A percentile compares a stretch with the other conserved stretches of the same genome.
Conservation (phyloP, 179 eudicot species). For the Sideroxylon spinosum region DNA sequence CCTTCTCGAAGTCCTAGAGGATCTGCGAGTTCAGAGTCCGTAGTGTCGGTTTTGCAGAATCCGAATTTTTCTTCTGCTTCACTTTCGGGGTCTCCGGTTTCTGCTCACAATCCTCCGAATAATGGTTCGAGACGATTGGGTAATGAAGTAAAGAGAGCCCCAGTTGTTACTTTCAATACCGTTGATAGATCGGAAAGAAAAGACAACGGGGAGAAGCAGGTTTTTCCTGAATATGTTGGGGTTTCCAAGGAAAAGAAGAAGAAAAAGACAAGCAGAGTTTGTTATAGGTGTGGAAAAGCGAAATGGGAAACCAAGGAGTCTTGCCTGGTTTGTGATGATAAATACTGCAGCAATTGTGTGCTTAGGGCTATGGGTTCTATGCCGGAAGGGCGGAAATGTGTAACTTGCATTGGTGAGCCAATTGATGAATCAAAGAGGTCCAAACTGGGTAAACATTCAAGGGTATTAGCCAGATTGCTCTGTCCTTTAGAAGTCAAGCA, state of each 20-base stretch:
- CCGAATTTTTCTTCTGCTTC: conserved; percentile 65
- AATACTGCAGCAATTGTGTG: conserved; percentile 67
- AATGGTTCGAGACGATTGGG: conserved; percentile 23
- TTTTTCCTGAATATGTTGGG: conserved; percentile 54
- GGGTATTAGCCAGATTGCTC: conserved; percentile 53
- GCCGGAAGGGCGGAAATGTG: conserved; percentile 90
- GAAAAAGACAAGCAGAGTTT: conserved; percentile 45
- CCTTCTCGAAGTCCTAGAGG: conserved; percentile 57
- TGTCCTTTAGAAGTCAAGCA: conserved; percentile 81
- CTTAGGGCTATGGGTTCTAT: conserved; percentile 88
- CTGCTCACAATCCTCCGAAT: conserved; percentile 32
- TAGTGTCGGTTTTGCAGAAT: conserved; percentile 73
- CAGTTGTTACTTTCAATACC: conserved; percentile 73
- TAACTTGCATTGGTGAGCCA: conserved; percentile 69
- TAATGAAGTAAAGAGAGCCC: conserved; percentile 56
- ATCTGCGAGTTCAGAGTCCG: conserved; percentile 78
- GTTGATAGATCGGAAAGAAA: conserved; percentile 55
- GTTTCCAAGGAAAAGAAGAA: conserved; percentile 61
- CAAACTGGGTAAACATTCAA: conserved; percentile 61
- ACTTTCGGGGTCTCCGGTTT: conserved; percentile 66
- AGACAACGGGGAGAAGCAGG: conserved; percentile 33
- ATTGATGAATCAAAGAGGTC: conserved; percentile 63
- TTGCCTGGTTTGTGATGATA: conserved; percentile 63
- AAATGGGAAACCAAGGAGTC: conserved; percentile 73
- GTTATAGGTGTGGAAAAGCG: conserved; percentile 68